Evolutionary conservation across 2,329 filamentous ascomycete genomes (phyloP).

Genomic region (Aureobasidium leucospermi): DNA sequence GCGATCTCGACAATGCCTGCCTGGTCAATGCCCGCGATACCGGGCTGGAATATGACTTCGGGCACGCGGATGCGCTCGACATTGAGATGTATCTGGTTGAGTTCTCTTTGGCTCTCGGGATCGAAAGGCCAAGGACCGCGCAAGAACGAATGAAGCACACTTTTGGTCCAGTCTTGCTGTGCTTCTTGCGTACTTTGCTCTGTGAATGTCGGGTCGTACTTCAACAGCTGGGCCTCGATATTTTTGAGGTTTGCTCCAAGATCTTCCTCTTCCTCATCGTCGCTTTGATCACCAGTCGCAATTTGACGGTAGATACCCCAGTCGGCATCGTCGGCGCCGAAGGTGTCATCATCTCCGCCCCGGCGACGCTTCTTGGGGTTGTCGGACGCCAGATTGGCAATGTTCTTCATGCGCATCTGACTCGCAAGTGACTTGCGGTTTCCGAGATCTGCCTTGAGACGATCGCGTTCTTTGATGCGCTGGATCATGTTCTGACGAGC

Average conservation of each 20-base stretch:
- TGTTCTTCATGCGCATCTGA: conserved; percentile 96
- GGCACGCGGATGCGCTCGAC: conserved; percentile 92
- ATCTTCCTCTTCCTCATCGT: conserved; percentile 91
- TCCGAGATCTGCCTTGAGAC: conserved; percentile 86
- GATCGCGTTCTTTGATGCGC: conserved; percentile 87
- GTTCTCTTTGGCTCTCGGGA: conserved; percentile 67
- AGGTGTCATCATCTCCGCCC: conserved; percentile 88
- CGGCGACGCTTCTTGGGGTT: conserved; percentile 71
- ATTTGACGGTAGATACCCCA: conserved; percentile 97
- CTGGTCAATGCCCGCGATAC: conserved; percentile 87
- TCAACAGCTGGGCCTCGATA: conserved; percentile 76
- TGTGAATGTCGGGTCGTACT: conserved; percentile 80
- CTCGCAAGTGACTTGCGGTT: conserved; percentile 95
- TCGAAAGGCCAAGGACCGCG: conserved; percentile 85
- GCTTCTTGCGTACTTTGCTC: conserved; percentile 89
- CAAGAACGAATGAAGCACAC: conserved; percentile 79
- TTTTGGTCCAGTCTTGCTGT: conserved; percentile 92
- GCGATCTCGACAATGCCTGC: conserved; percentile 89
- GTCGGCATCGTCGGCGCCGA: conserved; percentile 94
- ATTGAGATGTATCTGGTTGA: conserved; percentile 87
- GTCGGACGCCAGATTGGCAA: conserved; percentile 91
- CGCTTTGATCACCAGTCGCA: conserved; percentile 69
- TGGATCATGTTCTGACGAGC: conserved; percentile 64
- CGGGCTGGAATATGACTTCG: conserved; percentile 86
- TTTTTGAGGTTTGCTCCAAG: conserved; percentile 63